Conservation (phyloP, 805 yeast species). For the Starmerella sirachaensis region DNA sequence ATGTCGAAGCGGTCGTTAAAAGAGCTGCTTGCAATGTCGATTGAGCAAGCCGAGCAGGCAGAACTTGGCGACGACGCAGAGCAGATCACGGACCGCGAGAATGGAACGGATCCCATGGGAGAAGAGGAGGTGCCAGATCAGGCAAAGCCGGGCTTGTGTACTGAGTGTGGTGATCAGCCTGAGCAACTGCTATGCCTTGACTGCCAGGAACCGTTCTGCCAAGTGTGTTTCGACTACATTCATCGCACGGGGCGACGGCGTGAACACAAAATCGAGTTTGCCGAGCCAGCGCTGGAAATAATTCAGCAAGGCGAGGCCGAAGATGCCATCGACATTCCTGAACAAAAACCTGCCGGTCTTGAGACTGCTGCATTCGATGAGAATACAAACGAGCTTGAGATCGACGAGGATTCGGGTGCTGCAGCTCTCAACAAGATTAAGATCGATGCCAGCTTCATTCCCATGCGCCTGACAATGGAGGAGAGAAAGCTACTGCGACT, state of each 20-base stretch:
- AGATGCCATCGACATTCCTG: not conserved
- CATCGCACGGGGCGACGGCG: constrained; percentile 49
- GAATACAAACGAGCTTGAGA: too few species aligned
- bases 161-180: constrained; percentile 67
- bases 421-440: constrained; percentile 11
- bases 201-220: constrained; percentile 59
- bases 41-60: constrained; percentile 24
- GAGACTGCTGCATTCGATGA: not conserved
- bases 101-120: constrained; percentile 1
- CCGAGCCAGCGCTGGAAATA: constrained; percentile 8
- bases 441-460: constrained; percentile 43
- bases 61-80: constrained; percentile 20
- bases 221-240: constrained; percentile 54
- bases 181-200: constrained; percentile 47
- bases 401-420: not conserved
- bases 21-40: constrained; percentile 26
- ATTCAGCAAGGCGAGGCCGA: not conserved
- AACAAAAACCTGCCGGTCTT: constrained; percentile 14
- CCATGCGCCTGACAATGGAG: constrained; percentile 52
- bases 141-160: constrained; percentile 35
- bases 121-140: constrained; percentile 1
- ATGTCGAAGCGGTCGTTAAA: constrained; percentile 22
- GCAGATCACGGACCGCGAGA: constrained; percentile 2
- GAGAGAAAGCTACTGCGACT: constrained; percentile 58
- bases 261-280: constrained; percentile 22